phyloP scores from a whole-genome alignment of 495 filamentous ascomycete genomes.

The Bryoglossum gracile region DNA sequence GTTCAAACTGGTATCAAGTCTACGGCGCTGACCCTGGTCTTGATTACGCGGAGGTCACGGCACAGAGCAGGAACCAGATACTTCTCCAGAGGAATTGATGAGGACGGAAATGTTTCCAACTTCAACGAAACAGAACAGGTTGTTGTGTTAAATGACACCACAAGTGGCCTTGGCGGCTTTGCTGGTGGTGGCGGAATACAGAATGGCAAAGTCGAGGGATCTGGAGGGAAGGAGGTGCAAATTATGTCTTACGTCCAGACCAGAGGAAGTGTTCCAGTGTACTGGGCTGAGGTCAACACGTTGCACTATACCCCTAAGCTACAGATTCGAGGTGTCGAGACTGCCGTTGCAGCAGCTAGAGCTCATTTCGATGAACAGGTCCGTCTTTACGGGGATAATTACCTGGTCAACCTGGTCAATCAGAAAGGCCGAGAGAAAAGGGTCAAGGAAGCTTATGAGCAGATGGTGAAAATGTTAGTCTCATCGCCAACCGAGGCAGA shows the following conservation, averaged over 20 bases:
- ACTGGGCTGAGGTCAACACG: slow-evolving; percentile 90
- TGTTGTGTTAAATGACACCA: slow-evolving; percentile 74
- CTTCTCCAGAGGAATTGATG: slow-evolving; percentile 88
- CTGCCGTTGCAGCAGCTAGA: slow-evolving; percentile 69
- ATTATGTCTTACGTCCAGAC: slow-evolving; percentile 93
- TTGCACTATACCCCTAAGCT: slow-evolving; percentile 84
- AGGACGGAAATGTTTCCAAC: slow-evolving; percentile 88
- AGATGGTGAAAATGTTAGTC: slow-evolving; percentile 68
- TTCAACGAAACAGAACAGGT: slow-evolving; percentile 98
- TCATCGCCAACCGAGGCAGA: slow-evolving; percentile 54
- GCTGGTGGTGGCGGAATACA: slow-evolving; percentile 67
- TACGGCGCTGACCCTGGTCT: slow-evolving; percentile 72
- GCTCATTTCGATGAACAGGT: slow-evolving; percentile 92
- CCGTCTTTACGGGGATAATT: slow-evolving; percentile 87
- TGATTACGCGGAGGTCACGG: slow-evolving; percentile 82
- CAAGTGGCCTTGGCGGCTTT: slow-evolving; percentile 66
- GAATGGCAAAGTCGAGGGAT: slow-evolving; percentile 54
- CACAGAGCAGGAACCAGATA: slow-evolving; percentile 87
- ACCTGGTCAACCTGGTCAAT: slow-evolving; percentile 93
- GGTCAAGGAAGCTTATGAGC: slow-evolving; percentile 88
- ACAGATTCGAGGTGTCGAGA: slow-evolving; percentile 76
- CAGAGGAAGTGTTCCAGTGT: slow-evolving; percentile 86
- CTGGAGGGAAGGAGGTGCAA: slow-evolving; percentile 65
- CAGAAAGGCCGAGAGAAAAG: slow-evolving; percentile 81
- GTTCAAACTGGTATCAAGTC: slow-evolving; percentile 70